Base-by-base conservation (phyloP, 768 basidiomycete species). In the Boletus coccyginus region DNA sequence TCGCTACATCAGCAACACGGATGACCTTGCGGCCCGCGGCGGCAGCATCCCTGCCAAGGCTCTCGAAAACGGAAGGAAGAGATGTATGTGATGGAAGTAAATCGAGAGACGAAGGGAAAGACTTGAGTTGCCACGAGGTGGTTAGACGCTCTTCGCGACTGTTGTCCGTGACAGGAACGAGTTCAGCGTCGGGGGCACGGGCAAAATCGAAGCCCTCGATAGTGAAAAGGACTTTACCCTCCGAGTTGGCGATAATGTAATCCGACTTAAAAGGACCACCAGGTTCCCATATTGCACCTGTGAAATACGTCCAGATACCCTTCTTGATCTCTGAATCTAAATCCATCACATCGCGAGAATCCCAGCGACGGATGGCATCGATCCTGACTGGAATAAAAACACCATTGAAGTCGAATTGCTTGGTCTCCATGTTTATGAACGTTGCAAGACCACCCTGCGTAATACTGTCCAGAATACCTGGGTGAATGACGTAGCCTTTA, bases 131-230 rank as follows among this genome's bases (percentile, higher is more conserved):
- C 72, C 72, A 73, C 1, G 49, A 48, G 10, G 65, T 71, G 2
- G 71, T 66, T 47, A 73, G 50, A 50, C 72, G 70, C 31, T 70
- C 64, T 11, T 67, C 70, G n/a, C 63, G 58, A 42, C 62, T 66
- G 46, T 43, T 58, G 32, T 70, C 69, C 5, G 55, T 62, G 41
- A 70, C 64, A 5, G 57, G 10, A 43, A 70, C 52, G 0, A 67
- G 67, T 31, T 69, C 64, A 0, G 69, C 59, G 32, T 62, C 70
- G 14, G 69, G 68, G 7, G 73, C 73, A 32, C 57, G 66, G 0
- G 69, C 67, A 44, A 72, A 69, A 50, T 73, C 70, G 53, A 73
- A 72, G 5, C 67, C 69, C 39, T 70, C 69, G 35, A 73, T 70
- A 3, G 72, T 73, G 45, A 74, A 63, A 32, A 73, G 60, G 1